These are phyloP conservation scores for Ilex paraguariensis DNA, from an alignment of 305 asterid genomes.

Conservation along the genomic window DNA sequence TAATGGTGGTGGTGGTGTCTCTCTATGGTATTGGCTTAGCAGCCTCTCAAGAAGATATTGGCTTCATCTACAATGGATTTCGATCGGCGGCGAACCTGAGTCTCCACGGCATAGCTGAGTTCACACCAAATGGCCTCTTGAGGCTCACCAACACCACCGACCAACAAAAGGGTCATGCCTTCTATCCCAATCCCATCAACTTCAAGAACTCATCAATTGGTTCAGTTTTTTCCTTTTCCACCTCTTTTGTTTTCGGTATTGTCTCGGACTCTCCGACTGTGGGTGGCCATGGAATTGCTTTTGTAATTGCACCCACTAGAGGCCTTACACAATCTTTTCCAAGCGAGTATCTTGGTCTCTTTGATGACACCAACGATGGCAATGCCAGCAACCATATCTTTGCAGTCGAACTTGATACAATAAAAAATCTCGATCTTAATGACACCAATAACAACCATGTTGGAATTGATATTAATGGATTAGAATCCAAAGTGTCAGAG, in stretches of 20 bases:
- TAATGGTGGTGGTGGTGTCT: not conserved
- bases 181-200: not conserved
- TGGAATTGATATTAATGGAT: conserved; percentile 28
- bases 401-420: conserved; percentile 29
- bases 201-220: conserved; percentile 10
- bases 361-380: conserved; percentile 17
- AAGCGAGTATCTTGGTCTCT: conserved; percentile 26
- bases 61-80: conserved; percentile 10
- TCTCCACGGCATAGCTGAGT: not conserved
- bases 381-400: conserved; percentile 16
- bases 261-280: not conserved
- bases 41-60: not conserved
- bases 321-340: conserved; percentile 18
- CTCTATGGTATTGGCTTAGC: too few species aligned
- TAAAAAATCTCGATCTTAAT: conserved; percentile 10
- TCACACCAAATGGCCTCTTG: conserved; percentile 8
- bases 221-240: conserved; percentile 12
- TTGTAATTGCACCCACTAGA: conserved; percentile 10
- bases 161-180: too few species aligned
- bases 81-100: conserved; percentile 1
- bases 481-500: conserved; percentile 12
- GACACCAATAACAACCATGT: conserved; percentile 31
- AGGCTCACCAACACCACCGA: conserved; percentile 6
- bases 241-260: conserved; percentile 9
- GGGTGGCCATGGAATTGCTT: conserved; percentile 10